These are phyloP conservation scores for Aspergillus pseudoterreus DNA, from an alignment of 2,329 filamentous ascomycete genomes.

Conservation along the genomic window DNA sequence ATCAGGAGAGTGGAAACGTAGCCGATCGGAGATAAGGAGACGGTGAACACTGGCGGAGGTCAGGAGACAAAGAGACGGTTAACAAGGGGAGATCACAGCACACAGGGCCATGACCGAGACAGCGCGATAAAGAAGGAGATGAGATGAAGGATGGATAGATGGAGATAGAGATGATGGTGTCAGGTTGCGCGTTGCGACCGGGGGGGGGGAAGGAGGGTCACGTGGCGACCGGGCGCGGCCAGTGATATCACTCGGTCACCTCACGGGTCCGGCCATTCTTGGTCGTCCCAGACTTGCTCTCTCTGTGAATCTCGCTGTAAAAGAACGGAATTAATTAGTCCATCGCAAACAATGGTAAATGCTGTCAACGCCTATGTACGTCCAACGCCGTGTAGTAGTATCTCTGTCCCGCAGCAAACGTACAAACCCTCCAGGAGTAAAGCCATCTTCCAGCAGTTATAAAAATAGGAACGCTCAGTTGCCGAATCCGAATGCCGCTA, in stretches of 20 bases:
- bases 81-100: slow-evolving; percentile 6
- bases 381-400: slow-evolving; percentile 17
- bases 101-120: slow-evolving; percentile 16
- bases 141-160: slow-evolving; percentile 5
- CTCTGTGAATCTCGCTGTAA: neutral
- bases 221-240: slow-evolving; percentile 33
- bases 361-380: slow-evolving; percentile 29
- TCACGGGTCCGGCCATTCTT: slow-evolving; percentile 29
- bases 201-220: slow-evolving; percentile 25
- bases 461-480: slow-evolving; percentile 21
- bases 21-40: slow-evolving; percentile 41
- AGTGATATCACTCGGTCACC: slow-evolving; percentile 39
- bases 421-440: slow-evolving; percentile 9
- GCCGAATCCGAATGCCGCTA: slow-evolving; percentile 41
- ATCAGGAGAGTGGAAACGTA: slow-evolving; percentile 13
- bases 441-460: slow-evolving; percentile 7
- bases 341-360: slow-evolving; percentile 32
- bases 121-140: slow-evolving; percentile 11
- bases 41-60: slow-evolving; percentile 9
- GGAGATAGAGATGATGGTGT: slow-evolving; percentile 7
- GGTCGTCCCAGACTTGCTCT: neutral
- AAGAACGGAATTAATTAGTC: neutral
- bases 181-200: slow-evolving; percentile 23
- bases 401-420: slow-evolving; percentile 14
- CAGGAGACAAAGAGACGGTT: slow-evolving; percentile 7